Percentiles rank a stretch among this genome's conserved stretches.
These are phyloP conservation scores for Boletus pseudopeckii DNA, from an alignment of 768 basidiomycete genomes.

Conservation along the genomic window DNA sequence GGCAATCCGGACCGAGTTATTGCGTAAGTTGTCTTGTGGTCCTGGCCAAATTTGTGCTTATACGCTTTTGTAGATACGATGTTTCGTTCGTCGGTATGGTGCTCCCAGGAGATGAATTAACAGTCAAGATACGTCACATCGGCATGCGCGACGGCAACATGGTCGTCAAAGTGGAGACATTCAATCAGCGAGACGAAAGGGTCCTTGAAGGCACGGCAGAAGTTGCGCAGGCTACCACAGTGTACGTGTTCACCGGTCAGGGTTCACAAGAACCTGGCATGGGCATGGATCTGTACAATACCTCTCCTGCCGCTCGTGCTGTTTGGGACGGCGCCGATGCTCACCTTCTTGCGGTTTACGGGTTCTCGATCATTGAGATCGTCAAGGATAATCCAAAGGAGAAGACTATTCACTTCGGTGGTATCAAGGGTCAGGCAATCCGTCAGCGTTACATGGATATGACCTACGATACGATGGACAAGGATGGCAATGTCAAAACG, in stretches of 20 bases:
- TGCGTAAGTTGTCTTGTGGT: slow-evolving; percentile 51
- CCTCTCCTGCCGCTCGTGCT: slow-evolving; percentile 87
- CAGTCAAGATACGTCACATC: slow-evolving; percentile 82
- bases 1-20: slow-evolving; percentile 89
- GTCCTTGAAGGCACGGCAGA: slow-evolving; percentile 91
- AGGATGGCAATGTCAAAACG: slow-evolving; percentile 93
- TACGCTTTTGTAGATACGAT: slow-evolving; percentile 59
- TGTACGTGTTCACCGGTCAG: slow-evolving; percentile 98
- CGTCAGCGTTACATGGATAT: slow-evolving; percentile 99
- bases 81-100: slow-evolving; percentile 98
- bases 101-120: slow-evolving; percentile 82
- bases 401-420: slow-evolving; percentile 98
- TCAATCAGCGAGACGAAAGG: slow-evolving; percentile 83
- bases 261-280: slow-evolving; percentile 98
- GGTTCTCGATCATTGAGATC: slow-evolving; percentile 98
- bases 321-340: slow-evolving; percentile 97
- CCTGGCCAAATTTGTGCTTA: neutral
- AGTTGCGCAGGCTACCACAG: slow-evolving; percentile 87
- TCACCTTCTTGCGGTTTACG: slow-evolving; percentile 91
- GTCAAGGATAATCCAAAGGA: slow-evolving; percentile 98
- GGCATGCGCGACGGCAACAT: slow-evolving; percentile 94
- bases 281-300: slow-evolving; percentile 98
- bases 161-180: slow-evolving; percentile 83
- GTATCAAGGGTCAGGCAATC: slow-evolving; percentile 97
- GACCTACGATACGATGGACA: slow-evolving; percentile 96